Evolutionary conservation across 1,284 basidiomycete genomes (phyloP), one percentile per base, ranked within the genome.

Genomic region (Apiotrichum mycotoxinovorans): DNA sequence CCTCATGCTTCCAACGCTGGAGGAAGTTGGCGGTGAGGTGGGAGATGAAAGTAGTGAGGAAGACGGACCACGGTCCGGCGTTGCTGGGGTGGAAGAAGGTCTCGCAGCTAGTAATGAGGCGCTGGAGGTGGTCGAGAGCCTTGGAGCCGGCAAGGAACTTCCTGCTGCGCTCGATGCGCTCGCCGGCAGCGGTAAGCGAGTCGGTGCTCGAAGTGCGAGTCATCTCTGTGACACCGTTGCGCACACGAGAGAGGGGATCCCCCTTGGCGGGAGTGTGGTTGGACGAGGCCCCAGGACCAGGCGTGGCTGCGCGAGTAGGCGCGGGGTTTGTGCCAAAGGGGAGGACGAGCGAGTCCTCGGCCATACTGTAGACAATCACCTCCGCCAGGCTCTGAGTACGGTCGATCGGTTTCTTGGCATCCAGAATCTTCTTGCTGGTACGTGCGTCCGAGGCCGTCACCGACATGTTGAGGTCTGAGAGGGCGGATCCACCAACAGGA

Each of bases 71-170:
- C 9, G 71, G 63, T 7, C 79, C 79, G 33, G 78, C 73, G 64
- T 80, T 81, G 46, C 72, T 75, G 0, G 79, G 79, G 51, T 78
- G 76, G 65, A 76, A 75, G 64, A 74, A 74, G 51, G 89, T 87
- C 73, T 99, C 96, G 8, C 89, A 91, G 61, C 91, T 94, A 15
- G 91, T 95, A 55, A 98, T 85, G 44, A 98, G 80, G 66, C 86
- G 87, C 64, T 91, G 88, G 26, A 98, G 80, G 25, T 91, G 87
- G 66, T 96, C 91, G 59, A 99, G 81, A 18, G 94, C 91, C 69
- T 85, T 88, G 5, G 88, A 93, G 10, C 96, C 95, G 0, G 85
- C 94, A 33, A 92, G 79, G 74, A 85, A 93, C 26, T 74, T 77
- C 42, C 68, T 70, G 46, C 70, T 62, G 53, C 63, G 64, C 51